Base-by-base conservation (phyloP, 163 green algal species). In the Scenedesmus sp. region DNA sequence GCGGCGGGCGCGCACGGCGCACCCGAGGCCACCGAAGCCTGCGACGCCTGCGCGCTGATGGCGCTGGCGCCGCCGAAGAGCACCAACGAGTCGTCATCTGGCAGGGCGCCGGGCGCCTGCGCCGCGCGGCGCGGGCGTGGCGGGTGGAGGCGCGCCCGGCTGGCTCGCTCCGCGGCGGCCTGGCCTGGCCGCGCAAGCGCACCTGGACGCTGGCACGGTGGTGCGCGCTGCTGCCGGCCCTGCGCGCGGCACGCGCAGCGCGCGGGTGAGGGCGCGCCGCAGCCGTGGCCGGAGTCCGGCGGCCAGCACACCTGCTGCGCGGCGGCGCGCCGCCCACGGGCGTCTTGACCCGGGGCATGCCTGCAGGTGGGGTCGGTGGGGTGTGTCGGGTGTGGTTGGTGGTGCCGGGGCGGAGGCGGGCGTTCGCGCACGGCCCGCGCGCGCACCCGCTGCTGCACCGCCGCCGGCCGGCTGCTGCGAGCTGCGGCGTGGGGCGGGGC, bases 61-160 rank as follows among this genome's bases (percentile, higher is more conserved):
- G 20, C 53, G 20, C 53, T 77, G 24, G 69, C 51, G 69, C 64
- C 69, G 36, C 54, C 54, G 33, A 58, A 77, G 22, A 77, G 33
- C 34, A 77, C 69, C 69, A 77, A 24, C 51, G 51, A 66, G 69
- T 54, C 33, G 42, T 77, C 69, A 69, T 69, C 60, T 4, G 6
- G 66, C 29, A 75, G 51, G 29, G 31, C 29, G 15, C 66, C 47
- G 63, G 47, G 66, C 50, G 63, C 45, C 45, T 74, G 29, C 33
- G 28, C 9, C 34, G n/a, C n/a, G n/a, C n/a, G n/a, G n/a, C n/a
- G n/a, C n/a, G n/a, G n/a, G n/a, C n/a, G n/a, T n/a, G n/a, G n/a
- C n/a, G n/a, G n/a, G n/a, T n/a, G n/a, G n/a, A n/a, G n/a, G n/a
- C n/a, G n/a, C n/a, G n/a, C n/a, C n/a, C n/a, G n/a, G n/a, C n/a